Conservation (phyloP, 2,329 filamentous ascomycete species). For the Tolypocladium tropicale region DNA sequence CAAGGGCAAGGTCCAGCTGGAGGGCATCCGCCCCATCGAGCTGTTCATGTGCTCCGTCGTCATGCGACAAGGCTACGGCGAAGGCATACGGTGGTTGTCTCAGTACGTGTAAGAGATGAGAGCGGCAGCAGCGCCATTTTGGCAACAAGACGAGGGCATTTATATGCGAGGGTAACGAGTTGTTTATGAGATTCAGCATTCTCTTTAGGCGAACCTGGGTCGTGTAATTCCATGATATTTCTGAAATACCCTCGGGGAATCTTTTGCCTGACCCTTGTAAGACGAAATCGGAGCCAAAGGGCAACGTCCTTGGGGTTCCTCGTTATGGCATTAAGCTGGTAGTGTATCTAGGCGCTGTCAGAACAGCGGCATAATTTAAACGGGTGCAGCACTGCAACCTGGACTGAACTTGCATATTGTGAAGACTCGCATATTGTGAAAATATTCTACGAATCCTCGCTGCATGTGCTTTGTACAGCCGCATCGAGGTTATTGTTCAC, state of each 20-base stretch:
- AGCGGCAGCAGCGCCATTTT: constrained; percentile 11
- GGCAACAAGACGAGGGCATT: constrained; percentile 3
- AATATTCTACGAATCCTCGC: too few species aligned
- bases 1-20: constrained; percentile 86
- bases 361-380: too few species aligned
- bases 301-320: too few species aligned
- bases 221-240: constrained; percentile 17
- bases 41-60: constrained; percentile 99
- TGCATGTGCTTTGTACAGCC: not conserved
- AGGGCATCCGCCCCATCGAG: constrained; percentile 91
- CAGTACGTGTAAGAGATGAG: constrained; percentile 68
- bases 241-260: not conserved
- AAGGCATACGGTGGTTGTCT: constrained; percentile 83
- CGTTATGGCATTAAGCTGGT: too few species aligned
- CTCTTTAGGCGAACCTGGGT: constrained; percentile 23
- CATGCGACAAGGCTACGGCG: constrained; percentile 92
- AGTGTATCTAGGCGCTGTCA: too few species aligned
- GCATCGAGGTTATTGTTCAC: not conserved
- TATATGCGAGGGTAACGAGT: constrained; percentile 3
- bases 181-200: constrained; percentile 21
- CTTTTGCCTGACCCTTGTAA: not conserved
- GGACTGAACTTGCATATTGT: too few species aligned
- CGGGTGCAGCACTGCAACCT: too few species aligned
- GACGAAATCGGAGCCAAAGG: too few species aligned
- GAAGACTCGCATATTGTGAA: too few species aligned